Evolutionary conservation across 78 protist species (phyloP).

Genomic region (Dictyostelium purpureum): DNA sequence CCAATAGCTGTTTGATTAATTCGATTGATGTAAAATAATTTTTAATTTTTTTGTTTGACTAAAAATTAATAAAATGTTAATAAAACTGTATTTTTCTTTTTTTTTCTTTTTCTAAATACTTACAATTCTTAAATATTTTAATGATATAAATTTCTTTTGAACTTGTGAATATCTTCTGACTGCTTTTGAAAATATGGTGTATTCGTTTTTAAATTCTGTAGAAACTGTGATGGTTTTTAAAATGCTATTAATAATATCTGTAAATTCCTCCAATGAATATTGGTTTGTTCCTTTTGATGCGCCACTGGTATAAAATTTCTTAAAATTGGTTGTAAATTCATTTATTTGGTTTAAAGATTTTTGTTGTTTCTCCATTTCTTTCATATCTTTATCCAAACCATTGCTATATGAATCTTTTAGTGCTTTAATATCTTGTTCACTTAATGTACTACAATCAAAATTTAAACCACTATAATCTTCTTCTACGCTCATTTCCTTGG

Average conservation of each 20-base stretch:
- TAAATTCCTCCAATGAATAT: neutral
- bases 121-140: neutral
- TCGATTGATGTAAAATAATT: neutral
- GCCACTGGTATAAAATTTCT: too few species aligned
- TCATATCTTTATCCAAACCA: too few species aligned
- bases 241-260: neutral
- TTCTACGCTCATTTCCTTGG: too few species aligned
- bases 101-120: neutral
- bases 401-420: too few species aligned
- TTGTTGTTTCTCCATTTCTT: too few species aligned
- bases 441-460: too few species aligned
- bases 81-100: neutral
- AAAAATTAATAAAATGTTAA: neutral
- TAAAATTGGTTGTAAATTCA: too few species aligned
- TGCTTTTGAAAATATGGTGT: neutral
- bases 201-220: slow-evolving; percentile 11
- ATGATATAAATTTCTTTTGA: slow-evolving; percentile 2
- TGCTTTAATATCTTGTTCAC: too few species aligned
- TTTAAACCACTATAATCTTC: too few species aligned
- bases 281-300: too few species aligned
- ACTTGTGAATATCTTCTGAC: neutral
- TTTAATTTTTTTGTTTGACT: neutral
- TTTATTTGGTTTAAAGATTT: too few species aligned
- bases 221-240: neutral
- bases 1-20: neutral